phyloP scores from a whole-genome alignment of 129 eudicot genomes.

The Mikania micrantha region DNA sequence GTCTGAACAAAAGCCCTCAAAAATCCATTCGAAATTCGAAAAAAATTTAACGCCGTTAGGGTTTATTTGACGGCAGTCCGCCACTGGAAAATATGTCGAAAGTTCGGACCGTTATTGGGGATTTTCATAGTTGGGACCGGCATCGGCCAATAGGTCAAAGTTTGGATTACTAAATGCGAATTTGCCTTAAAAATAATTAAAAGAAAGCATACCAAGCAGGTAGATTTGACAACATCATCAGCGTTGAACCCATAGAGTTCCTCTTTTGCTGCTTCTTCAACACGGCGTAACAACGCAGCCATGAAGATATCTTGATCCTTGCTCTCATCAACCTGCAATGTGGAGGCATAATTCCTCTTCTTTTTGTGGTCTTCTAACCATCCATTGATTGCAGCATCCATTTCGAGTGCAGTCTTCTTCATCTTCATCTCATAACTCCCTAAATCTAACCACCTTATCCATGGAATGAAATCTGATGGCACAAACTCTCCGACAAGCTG shows the following conservation, averaged over 20 bases:
- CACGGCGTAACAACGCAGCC: neutral
- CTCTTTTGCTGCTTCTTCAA: neutral
- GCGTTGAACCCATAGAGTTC: constrained; percentile 5
- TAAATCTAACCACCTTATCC: constrained; percentile 16
- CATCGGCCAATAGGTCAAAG: too few species aligned
- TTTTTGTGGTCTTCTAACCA: constrained; percentile 16
- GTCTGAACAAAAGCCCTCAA: too few species aligned
- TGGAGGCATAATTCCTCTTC: neutral
- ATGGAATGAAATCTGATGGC: constrained; percentile 17
- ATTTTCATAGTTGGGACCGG: too few species aligned
- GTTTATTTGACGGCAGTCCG: too few species aligned
- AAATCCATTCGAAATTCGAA: too few species aligned
- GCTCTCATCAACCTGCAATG: neutral
- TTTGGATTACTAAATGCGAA: too few species aligned
- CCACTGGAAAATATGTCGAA: too few species aligned
- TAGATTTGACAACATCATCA: neutral
- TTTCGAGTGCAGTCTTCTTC: constrained; percentile 9
- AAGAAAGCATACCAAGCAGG: constrained; percentile 4
- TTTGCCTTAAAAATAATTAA: too few species aligned
- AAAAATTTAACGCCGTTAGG: too few species aligned
- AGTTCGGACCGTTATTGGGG: too few species aligned
- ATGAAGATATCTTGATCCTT: constrained; percentile 1
- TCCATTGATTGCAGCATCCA: neutral
- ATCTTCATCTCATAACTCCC: constrained; percentile 23
- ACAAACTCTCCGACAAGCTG: constrained; percentile 14